A percentile compares a stretch with the other conserved stretches of the same genome.
These are phyloP conservation scores for Sporothrix euskadiensis DNA, from an alignment of 2,329 filamentous ascomycete genomes.

Conservation along the genomic window DNA sequence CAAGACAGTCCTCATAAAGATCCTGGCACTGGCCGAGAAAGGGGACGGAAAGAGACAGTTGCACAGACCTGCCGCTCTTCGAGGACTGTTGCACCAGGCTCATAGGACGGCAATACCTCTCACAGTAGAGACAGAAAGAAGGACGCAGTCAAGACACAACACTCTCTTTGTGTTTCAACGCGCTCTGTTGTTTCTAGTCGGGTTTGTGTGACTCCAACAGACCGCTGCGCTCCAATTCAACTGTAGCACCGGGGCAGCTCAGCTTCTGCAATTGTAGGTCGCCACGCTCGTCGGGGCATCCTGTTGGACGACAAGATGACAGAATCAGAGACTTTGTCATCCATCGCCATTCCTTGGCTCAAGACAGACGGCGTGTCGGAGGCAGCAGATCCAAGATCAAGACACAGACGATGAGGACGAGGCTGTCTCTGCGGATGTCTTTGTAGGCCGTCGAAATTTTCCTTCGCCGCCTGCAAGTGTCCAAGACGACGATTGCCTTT, in stretches of 20 bases:
- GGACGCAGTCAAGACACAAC: neutral
- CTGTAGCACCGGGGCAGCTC: neutral
- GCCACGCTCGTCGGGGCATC: neutral
- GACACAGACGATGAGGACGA: neutral
- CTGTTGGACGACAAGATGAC: neutral
- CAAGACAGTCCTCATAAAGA: neutral
- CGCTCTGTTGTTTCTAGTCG: neutral
- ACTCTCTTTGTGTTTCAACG: constrained; percentile 19
- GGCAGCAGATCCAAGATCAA: neutral
- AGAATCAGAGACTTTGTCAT: neutral
- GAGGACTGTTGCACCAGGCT: neutral
- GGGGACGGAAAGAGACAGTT: neutral
- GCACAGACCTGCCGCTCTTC: constrained; percentile 17
- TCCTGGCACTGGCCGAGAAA: neutral
- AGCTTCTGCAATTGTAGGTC: neutral
- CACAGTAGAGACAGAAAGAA: neutral
- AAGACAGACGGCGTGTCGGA: neutral
- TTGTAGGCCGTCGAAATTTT: neutral
- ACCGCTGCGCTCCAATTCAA: neutral
- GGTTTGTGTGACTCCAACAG: neutral
- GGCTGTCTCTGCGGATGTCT: neutral
- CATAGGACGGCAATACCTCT: neutral
- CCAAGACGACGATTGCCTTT: neutral
- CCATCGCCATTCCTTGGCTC: neutral
- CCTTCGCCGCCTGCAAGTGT: neutral